Conservation (phyloP, 306 rosid species). For the Prunus salicina region DNA sequence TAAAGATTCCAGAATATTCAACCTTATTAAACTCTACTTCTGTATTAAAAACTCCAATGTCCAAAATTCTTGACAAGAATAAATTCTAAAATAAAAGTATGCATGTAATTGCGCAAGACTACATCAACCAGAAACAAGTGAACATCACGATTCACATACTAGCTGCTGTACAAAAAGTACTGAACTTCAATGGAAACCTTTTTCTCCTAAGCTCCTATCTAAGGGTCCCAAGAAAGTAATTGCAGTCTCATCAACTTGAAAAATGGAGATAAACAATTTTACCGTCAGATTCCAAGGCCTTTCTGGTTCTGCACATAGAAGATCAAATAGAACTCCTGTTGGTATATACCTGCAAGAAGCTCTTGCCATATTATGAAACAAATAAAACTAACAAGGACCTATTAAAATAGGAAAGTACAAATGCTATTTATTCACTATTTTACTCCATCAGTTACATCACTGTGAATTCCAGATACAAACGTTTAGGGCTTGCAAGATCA, state of each 20-base stretch:
- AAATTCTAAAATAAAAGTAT: not conserved
- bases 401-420: not conserved
- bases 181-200: not conserved
- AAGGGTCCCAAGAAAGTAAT: not conserved
- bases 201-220: not conserved
- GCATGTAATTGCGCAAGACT: not conserved
- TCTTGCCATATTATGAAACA: not conserved
- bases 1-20: not conserved
- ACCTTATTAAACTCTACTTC: not conserved
- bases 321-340: constrained; percentile 96
- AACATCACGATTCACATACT: not conserved
- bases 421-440: not conserved
- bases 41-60: not conserved
- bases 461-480: not conserved
- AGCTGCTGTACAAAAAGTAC: not conserved
- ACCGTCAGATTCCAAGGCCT: constrained; percentile 96
- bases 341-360: constrained; percentile 69
- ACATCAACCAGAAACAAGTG: not conserved
- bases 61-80: not conserved
- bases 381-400: not conserved
- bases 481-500: not conserved
- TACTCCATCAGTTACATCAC: not conserved
- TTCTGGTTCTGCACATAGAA: constrained; percentile 79
- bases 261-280: constrained; percentile 7
- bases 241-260: constrained; percentile 8